These are phyloP conservation scores for Phyllosticta citrichinensis DNA, from an alignment of 2,329 filamentous ascomycete genomes.

Conservation along the genomic window DNA sequence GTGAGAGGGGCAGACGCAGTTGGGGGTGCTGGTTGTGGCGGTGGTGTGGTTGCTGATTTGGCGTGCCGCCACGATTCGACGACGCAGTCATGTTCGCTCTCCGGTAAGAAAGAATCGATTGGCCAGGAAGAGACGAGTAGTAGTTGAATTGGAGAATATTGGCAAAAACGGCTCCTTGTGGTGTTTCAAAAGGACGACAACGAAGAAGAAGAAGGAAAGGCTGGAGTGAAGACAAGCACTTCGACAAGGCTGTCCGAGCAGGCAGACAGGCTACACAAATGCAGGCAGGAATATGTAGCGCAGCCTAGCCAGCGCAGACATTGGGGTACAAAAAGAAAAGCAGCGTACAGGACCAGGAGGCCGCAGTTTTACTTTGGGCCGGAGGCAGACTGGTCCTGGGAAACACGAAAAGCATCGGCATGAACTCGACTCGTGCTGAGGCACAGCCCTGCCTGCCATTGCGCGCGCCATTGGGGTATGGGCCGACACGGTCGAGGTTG, in stretches of 20 bases:
- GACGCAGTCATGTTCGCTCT: neutral
- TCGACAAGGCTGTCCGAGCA: neutral
- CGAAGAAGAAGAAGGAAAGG: neutral
- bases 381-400: neutral
- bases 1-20: constrained; percentile 6
- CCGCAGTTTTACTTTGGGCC: neutral
- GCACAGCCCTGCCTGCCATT: neutral
- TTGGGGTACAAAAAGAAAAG: neutral
- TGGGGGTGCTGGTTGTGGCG: constrained; percentile 2
- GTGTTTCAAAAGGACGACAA: neutral
- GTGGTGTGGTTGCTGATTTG: neutral
- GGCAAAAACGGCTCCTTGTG: neutral
- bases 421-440: neutral
- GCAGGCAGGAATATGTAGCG: neutral
- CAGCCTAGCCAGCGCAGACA: neutral
- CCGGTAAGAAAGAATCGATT: neutral
- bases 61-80: neutral
- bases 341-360: neutral
- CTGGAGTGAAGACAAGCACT: neutral
- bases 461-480: neutral
- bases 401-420: neutral
- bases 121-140: neutral
- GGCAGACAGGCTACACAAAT: neutral
- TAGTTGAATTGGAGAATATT: too few species aligned
- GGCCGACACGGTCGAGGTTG: neutral